Evolutionary conservation across 768 basidiomycete species (phyloP).

Genomic region (Tylopilus rubrobrunneus): DNA sequence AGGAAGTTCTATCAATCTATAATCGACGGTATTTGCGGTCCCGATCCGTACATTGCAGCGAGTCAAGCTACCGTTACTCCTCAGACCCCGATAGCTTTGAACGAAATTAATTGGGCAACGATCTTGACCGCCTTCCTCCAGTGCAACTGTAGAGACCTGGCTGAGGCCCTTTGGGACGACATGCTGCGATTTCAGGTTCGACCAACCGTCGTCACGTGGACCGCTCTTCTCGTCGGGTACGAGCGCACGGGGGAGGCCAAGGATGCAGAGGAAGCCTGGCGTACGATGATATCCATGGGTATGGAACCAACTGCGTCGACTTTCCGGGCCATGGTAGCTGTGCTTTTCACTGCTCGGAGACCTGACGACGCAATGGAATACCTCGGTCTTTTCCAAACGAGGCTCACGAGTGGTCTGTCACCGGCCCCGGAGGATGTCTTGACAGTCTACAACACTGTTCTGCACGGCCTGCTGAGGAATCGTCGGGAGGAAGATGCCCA

Average conservation of each 20-base stretch:
- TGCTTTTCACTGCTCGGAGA: conserved; percentile 49
- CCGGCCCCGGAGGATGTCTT: conserved; percentile 32
- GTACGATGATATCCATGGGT: conserved; percentile 53
- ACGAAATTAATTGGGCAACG: conserved; percentile 56
- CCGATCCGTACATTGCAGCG: conserved; percentile 52
- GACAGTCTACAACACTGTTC: conserved; percentile 67
- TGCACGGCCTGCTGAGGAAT: conserved; percentile 60
- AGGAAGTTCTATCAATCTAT: conserved; percentile 49
- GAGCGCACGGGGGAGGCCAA: conserved; percentile 45
- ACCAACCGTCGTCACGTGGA: conserved; percentile 66
- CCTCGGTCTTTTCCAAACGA: conserved; percentile 48
- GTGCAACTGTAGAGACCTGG: conserved; percentile 52
- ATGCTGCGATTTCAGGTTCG: conserved; percentile 45
- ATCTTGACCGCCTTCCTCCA: conserved; percentile 65
- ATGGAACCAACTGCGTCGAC: conserved; percentile 57
- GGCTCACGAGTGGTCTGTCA: conserved; percentile 12
- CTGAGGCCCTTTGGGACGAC: conserved; percentile 66
- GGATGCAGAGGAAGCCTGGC: conserved; percentile 60
- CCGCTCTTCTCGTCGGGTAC: conserved; percentile 63
- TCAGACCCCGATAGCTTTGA: conserved; percentile 46
- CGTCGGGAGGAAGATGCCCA: conserved; percentile 38
- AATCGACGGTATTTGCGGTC: conserved; percentile 46
- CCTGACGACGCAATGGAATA: conserved; percentile 47
- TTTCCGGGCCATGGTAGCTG: conserved; percentile 69
- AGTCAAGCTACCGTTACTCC: conserved; percentile 35